Base-by-base conservation (phyloP, 306 rosid genomes). In the Oxytropis ochrocephala region DNA sequence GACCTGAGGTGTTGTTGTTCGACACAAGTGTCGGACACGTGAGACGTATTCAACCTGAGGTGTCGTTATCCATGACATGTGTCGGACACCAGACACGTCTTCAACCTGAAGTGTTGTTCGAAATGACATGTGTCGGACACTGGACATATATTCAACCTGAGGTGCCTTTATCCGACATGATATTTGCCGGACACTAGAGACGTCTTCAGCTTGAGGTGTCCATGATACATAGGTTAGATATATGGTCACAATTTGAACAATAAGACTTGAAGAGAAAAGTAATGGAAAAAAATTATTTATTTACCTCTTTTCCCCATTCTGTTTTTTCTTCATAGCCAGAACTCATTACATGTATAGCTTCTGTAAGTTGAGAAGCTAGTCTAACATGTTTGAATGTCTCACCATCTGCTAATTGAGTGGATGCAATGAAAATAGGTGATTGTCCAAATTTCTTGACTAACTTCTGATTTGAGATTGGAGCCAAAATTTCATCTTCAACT, bases 271-370 rank as follows among this genome's bases (percentile, higher is more conserved):
- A 24, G 33, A 57, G 21, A 35, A 30, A 19, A 62, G 16, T 42
- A 70, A 43, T 8, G 7, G 11, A 49, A 61, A 43, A 19, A 1
- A 24, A 1, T n/a, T n/a, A 49, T 42, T 41, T 27, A 12, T 18
- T 63, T 70, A 89, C 96, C 89, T 89, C 96, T 78, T 83, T 87
- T 74, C 96, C 96, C 96, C 96, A 89, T 78, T 89, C 87, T 5
- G 96, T 87, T 84, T 85, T 87, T 70, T 80, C 89, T 74, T 89
- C 96, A 54, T 79, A 89, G 53, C 92, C 79, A 85, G 91, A 87
- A 56, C 89, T 87, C 65, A 87, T 85, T 62, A 87, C 93, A 68
- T 89, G 96, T 66, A 89, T 87, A 61, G 93, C 87, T 80, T 89
- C 92, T 65, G 84, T 85, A 33, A 89, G 86, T 27, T 77, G 76